Base-by-base conservation (phyloP, 768 basidiomycete species). In the Cyathus striatus region DNA sequence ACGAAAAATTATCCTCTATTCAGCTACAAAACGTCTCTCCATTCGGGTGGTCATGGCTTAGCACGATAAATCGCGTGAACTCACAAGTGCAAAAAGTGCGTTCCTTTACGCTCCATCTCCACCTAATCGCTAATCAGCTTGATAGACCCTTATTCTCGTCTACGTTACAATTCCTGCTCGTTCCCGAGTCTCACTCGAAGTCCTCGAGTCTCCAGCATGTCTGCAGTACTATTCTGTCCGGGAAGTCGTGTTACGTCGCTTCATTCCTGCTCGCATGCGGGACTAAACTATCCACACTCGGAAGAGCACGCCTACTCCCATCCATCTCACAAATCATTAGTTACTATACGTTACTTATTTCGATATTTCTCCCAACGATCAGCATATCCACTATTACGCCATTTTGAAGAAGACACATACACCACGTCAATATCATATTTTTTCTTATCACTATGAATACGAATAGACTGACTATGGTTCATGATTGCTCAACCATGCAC, bases 1-100 rank as follows among this genome's bases (percentile, higher is more conserved):
- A 97, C 58, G 76, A 77, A 46, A 64, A 69, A 18, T 59, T 70
- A 0, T 91, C 87, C 3, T 76, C 79, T 0, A 78, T 84, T 50
- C 61, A 73, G 18, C 67, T 89, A 2, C 76, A 77, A 45, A 87
- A 90, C 42, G 63, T 77, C 2, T 65, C 75, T 16, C 87, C 88
- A 2, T 88, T 90, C 55, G 70, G 83, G 7, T 99, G 96, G 96
- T 78, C 89, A 10, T 97, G 93, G 94, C 75, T 99, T 22, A 92
- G 90, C 63, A 99, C 96, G 1, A 78, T 99, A 48, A 98, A 96
- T 58, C 81, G 96, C 26, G 95, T 97, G 10, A 97, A 95, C 60
- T 83, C 90, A 0, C 92, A 96, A 58, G 95, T 98, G 3, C 91
- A 93, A 65, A 99, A 99, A 80, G 95, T 90, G 18, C 20, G 50